Conservation (phyloP, 2,329 filamentous ascomycete genomes). For the Graphilbum sp. region DNA sequence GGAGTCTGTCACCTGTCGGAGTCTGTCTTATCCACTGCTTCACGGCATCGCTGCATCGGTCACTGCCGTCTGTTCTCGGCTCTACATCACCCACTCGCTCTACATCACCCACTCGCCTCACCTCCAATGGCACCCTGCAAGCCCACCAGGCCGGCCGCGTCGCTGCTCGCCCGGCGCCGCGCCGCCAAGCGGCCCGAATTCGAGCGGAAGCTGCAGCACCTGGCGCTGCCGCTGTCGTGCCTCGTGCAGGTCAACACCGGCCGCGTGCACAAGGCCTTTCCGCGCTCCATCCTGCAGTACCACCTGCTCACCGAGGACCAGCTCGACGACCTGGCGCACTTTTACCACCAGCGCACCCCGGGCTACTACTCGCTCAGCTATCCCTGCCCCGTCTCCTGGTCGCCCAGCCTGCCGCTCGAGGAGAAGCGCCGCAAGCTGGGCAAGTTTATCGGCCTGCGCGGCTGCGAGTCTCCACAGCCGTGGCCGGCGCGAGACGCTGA, state of each 20-base stretch:
- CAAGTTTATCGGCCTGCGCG: constrained; percentile 55
- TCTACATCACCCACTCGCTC: too few species aligned
- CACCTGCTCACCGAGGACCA: constrained; percentile 57
- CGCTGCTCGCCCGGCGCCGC: constrained; percentile 18
- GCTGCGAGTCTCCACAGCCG: constrained; percentile 24
- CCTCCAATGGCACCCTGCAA: too few species aligned
- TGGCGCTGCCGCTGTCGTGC: constrained; percentile 49
- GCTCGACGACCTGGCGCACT: constrained; percentile 52
- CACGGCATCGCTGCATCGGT: too few species aligned
- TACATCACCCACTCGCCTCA: too few species aligned
- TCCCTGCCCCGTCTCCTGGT: constrained; percentile 53
- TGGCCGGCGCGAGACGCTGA: too few species aligned
- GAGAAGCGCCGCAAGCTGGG: constrained; percentile 60
- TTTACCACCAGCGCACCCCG: constrained; percentile 55
- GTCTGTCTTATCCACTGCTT: too few species aligned
- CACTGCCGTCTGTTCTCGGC: too few species aligned
- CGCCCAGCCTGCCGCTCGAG: constrained; percentile 30
- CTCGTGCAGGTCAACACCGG: constrained; percentile 49
- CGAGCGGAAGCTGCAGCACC: constrained; percentile 43
- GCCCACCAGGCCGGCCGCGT: too few species aligned
- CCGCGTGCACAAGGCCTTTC: constrained; percentile 47
- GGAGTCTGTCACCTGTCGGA: too few species aligned
- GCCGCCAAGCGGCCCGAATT: constrained; percentile 34
- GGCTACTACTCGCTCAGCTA: constrained; percentile 40
- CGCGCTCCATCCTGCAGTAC: constrained; percentile 49